Conservation (phyloP, 202 grass and related monocot genomes). For the Setaria viridis region DNA sequence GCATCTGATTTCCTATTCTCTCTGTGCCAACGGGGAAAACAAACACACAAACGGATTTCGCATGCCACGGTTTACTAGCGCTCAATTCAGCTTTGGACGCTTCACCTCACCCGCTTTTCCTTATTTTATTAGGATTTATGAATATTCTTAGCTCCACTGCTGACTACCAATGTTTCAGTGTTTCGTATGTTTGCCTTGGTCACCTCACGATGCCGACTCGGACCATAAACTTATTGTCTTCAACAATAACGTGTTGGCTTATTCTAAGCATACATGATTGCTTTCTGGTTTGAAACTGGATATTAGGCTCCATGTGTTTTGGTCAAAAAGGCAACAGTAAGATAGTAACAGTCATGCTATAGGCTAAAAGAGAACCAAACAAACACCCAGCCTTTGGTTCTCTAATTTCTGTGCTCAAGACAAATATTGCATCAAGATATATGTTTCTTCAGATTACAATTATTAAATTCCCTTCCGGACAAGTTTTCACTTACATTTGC, state of each 20-base stretch:
- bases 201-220: background rate
- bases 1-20: background rate
- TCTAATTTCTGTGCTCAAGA: background rate
- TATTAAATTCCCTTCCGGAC: background rate
- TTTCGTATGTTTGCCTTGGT: background rate
- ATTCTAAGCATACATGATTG: background rate
- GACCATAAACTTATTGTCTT: background rate
- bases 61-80: background rate
- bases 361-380: background rate
- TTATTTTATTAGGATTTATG: background rate
- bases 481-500: background rate
- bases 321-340: background rate
- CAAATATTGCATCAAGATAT: background rate
- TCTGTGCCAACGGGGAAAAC: background rate
- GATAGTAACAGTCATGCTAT: background rate
- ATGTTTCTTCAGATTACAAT: background rate
- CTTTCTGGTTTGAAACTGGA: background rate
- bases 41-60: background rate
- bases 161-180: conserved; percentile 1
- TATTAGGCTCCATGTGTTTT: background rate
- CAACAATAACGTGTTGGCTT: background rate
- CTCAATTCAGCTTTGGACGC: conserved; percentile 28
- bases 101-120: background rate
- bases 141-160: conserved; percentile 22
- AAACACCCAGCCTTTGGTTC: background rate